A percentile compares a stretch with the other conserved stretches of the same genome.
Conservation (phyloP, 2,329 filamentous ascomycete genomes). For the Aspergillus flavus region DNA sequence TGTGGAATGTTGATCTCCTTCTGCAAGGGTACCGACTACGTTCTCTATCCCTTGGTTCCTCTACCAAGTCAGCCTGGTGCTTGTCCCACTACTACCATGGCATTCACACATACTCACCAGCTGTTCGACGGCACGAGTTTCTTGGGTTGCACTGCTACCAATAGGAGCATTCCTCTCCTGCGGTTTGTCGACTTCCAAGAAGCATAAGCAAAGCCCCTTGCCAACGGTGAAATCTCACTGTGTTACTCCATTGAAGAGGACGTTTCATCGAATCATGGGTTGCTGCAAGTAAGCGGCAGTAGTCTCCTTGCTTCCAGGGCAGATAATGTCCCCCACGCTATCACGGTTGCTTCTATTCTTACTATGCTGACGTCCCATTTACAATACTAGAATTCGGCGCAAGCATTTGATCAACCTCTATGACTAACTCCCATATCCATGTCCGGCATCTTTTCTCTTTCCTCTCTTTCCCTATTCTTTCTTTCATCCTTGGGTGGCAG, state of each 20-base stretch:
- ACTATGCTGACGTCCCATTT: not conserved
- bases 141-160: not conserved
- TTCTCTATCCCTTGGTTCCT: constrained; percentile 8
- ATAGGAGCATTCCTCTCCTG: not conserved
- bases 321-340: not conserved
- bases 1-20: constrained; percentile 11
- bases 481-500: not conserved
- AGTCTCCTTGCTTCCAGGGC: constrained; percentile 2
- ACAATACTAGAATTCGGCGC: not conserved
- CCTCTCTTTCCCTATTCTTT: not conserved
- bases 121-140: not conserved
- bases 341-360: not conserved
- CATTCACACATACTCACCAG: not conserved
- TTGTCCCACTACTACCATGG: not conserved
- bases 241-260: no score
- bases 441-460: not conserved
- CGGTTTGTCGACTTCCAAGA: not conserved
- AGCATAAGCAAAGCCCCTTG: not conserved
- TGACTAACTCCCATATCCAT: not conserved
- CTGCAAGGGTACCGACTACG: constrained; percentile 7
- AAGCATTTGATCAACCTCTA: not conserved
- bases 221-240: not conserved
- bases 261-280: not conserved
- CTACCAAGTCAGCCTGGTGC: not conserved
- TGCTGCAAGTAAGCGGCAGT: constrained; percentile 1